Conservation (phyloP, 257 asterid species). For the Gentiana macrophylla region DNA sequence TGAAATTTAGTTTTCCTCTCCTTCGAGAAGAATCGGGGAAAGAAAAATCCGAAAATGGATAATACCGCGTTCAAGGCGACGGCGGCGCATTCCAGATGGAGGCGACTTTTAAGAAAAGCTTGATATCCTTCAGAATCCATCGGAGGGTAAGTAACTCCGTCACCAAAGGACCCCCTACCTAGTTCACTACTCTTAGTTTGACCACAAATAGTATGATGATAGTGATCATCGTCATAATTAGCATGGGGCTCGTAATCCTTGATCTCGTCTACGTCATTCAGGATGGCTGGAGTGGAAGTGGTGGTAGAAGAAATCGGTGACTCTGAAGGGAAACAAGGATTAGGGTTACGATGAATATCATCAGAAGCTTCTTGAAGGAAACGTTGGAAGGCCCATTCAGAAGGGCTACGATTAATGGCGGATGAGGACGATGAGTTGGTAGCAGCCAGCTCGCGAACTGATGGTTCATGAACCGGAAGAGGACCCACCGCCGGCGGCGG, state of each 20-base stretch:
- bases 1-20: too few species aligned
- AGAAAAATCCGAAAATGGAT: not conserved
- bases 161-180: not conserved
- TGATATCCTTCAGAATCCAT: slow-evolving; percentile 58
- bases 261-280: slow-evolving; percentile 1
- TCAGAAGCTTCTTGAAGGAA: slow-evolving; percentile 67
- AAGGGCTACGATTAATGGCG: slow-evolving; percentile 58
- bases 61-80: slow-evolving; percentile 69
- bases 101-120: slow-evolving; percentile 62
- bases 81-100: slow-evolving; percentile 89
- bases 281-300: slow-evolving; percentile 22
- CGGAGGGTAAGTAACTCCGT: slow-evolving; percentile 17
- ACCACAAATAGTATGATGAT: not conserved
- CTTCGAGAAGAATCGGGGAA: too few species aligned
- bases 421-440: slow-evolving; percentile 23
- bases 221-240: not conserved
- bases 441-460: slow-evolving; percentile 17
- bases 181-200: not conserved
- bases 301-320: slow-evolving; percentile 9
- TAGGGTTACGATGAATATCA: slow-evolving; percentile 14
- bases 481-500: slow-evolving; percentile 19
- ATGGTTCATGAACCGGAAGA: slow-evolving; percentile 2
- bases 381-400: slow-evolving; percentile 89
- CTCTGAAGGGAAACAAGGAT: not conserved
- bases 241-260: slow-evolving; percentile 2